phyloP scores from a whole-genome alignment of 2,329 filamentous ascomycete species.

The Coniochaeta sp. region DNA sequence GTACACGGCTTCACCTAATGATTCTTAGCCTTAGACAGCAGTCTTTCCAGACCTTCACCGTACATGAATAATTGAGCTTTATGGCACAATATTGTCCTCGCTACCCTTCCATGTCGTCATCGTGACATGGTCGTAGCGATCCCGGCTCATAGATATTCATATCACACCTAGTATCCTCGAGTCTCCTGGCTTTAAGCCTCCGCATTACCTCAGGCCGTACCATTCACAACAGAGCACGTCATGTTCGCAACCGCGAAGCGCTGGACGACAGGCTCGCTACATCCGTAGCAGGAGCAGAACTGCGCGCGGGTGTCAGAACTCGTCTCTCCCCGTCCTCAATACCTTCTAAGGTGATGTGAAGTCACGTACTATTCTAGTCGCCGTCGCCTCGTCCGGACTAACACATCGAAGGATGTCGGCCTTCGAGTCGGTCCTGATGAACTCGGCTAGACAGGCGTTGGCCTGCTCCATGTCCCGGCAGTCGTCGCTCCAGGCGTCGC shows the following conservation, averaged over 20 bases:
- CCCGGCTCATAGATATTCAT: too few relatives aligned
- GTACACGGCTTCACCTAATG: neutral
- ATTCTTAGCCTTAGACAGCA: neutral
- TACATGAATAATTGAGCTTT: neutral
- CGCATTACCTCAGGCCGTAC: neutral
- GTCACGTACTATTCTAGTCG: conserved; percentile 4
- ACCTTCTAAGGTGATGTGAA: neutral
- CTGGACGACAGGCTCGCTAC: conserved; percentile 6
- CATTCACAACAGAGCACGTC: neutral
- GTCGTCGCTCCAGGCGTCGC: conserved; percentile 7
- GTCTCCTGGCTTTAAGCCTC: neutral
- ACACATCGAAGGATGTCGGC: conserved; percentile 4
- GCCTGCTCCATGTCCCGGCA: conserved; percentile 5
- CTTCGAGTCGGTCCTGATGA: neutral
- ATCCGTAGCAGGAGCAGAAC: conserved; percentile 7
- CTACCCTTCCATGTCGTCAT: neutral
- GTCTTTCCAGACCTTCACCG: neutral
- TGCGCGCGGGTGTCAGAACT: neutral
- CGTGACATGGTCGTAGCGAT: too few relatives aligned
- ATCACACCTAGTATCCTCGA: neutral
- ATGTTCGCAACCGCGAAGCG: neutral
- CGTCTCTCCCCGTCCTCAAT: neutral
- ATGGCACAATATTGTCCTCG: neutral
- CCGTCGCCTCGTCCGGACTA: conserved; percentile 1
- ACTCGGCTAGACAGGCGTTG: conserved; percentile 8